Evolutionary conservation across 495 filamentous ascomycete genomes (phyloP), one percentile per base, ranked within the genome.

Genomic region (Chaetomium cochliodes): DNA sequence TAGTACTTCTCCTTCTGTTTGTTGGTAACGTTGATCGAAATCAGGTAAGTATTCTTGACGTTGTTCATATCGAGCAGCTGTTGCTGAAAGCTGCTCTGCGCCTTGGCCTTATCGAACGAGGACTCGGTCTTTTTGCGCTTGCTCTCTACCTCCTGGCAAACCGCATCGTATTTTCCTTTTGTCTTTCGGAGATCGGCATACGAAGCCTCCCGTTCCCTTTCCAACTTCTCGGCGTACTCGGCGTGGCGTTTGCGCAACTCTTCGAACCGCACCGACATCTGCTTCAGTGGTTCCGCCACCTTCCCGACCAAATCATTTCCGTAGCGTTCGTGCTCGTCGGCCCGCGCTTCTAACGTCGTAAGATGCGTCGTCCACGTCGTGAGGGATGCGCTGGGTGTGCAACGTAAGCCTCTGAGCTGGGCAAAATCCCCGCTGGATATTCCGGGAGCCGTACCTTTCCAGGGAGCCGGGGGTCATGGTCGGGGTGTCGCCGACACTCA

Each of bases 341-440:
- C 94, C 60, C 91, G 83, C n/a, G 86, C 81, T 77, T 98, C 94
- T 13, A 97, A 83, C 0, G 92, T 92, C 9, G 85, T 90, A 52
- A 99, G 84, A 76, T 97, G 96, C 11, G 92, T 92, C 13, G 90
- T 90, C 94, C 94, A 99, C 39, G 94, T 98, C 9, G 93, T 97
- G 70, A 99, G 83, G 37, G 92, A 96, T 28, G 96, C 93, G 73
- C 92, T 85, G 65, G 18, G 26, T 13, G 5, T 25, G 22, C 26
- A 37, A 39, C 49, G 46, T 57, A 44, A 62, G 58, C 37, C 39
- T 37, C 15, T 13, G 20, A 11, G 39, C 44, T 26, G 60, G 5
- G 16, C 15, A 58, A 5, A 23, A 28, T 41, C 16, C 26, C 47
- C 18, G 25, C 20, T 11, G n/a, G 30, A 5, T 16, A 13, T 39